A percentile compares a stretch with the other conserved stretches of the same genome.
These are phyloP conservation scores for Fusarium lateritium DNA, from an alignment of 2,329 filamentous ascomycete genomes.

Conservation along the genomic window DNA sequence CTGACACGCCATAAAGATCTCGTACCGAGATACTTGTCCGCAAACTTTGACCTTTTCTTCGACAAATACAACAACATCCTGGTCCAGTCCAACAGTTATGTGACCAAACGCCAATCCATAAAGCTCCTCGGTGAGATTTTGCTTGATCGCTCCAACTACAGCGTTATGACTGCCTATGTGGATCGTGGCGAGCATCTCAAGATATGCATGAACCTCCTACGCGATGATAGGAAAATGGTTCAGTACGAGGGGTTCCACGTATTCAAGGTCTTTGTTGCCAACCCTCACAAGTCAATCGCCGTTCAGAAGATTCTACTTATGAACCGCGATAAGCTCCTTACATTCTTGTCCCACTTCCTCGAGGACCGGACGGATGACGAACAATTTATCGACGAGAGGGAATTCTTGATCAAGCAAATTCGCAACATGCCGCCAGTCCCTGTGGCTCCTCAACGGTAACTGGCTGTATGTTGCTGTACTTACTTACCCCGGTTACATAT, in stretches of 20 bases:
- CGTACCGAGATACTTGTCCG: conserved; percentile 87
- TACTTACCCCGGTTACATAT: not conserved
- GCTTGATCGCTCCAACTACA: conserved; percentile 95
- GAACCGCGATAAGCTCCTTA: conserved; percentile 91
- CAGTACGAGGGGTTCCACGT: conserved; percentile 99
- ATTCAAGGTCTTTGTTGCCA: conserved; percentile 99
- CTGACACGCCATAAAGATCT: conserved; percentile 94
- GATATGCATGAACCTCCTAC: conserved; percentile 96
- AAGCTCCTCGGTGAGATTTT: conserved; percentile 96
- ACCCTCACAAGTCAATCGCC: conserved; percentile 96
- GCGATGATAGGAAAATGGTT: conserved; percentile 98
- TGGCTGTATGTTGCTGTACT: not conserved
- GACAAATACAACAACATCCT: conserved; percentile 88
- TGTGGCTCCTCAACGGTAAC: conserved; percentile 65
- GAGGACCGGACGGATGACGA: conserved; percentile 97
- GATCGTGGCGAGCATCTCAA: conserved; percentile 96
- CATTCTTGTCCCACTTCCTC: conserved; percentile 91
- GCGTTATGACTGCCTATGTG: conserved; percentile 97
- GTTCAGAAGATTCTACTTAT: conserved; percentile 97
- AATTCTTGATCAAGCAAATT: conserved; percentile 97
- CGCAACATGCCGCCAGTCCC: conserved; percentile 74
- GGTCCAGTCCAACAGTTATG: conserved; percentile 94
- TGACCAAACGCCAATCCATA: conserved; percentile 98
- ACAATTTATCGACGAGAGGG: conserved; percentile 98
- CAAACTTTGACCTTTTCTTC: conserved; percentile 96